Evolutionary conservation across 2,329 filamentous ascomycete species (phyloP).

Genomic region (Alternaria tenuissima): DNA sequence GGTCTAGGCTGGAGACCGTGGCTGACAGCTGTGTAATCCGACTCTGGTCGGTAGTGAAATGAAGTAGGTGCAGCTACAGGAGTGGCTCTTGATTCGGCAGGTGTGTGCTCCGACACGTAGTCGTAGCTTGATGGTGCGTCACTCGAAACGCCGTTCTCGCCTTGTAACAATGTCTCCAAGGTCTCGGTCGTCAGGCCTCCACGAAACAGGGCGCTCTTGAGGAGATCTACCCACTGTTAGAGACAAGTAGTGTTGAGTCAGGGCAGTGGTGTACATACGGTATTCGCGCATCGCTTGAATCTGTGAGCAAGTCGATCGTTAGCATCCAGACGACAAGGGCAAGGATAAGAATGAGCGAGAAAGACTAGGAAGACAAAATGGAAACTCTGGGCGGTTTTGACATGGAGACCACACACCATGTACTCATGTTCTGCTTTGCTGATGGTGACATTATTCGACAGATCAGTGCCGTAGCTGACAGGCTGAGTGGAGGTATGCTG

Average conservation of each 20-base stretch:
- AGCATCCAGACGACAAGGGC: background rate
- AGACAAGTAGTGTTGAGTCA: background rate
- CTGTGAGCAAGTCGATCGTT: constrained; percentile 30
- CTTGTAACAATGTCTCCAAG: constrained; percentile 57
- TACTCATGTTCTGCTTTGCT: constrained; percentile 68
- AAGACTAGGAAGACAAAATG: background rate
- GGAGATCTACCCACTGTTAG: constrained; percentile 48
- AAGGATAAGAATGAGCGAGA: background rate
- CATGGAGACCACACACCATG: constrained; percentile 57
- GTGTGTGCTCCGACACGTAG: constrained; percentile 26
- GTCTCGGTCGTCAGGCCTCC: constrained; percentile 61
- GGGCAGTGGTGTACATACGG: constrained; percentile 53
- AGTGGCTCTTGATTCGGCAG: constrained; percentile 16
- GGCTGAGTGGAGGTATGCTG: constrained; percentile 54
- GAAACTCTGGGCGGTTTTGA: background rate
- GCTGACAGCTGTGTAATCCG: constrained; percentile 31
- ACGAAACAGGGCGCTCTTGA: constrained; percentile 58
- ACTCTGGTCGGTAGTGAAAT: constrained; percentile 18
- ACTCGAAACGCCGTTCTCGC: constrained; percentile 30
- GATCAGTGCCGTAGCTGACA: constrained; percentile 46
- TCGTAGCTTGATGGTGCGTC: constrained; percentile 25
- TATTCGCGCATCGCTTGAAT: constrained; percentile 60
- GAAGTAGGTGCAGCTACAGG: constrained; percentile 18
- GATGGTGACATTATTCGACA: constrained; percentile 61
- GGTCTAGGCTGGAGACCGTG: constrained; percentile 25